Evolutionary conservation across 2,329 filamentous ascomycete genomes (phyloP), one percentile per base, ranked within the genome.

Genomic region (Penicillium carneum): DNA sequence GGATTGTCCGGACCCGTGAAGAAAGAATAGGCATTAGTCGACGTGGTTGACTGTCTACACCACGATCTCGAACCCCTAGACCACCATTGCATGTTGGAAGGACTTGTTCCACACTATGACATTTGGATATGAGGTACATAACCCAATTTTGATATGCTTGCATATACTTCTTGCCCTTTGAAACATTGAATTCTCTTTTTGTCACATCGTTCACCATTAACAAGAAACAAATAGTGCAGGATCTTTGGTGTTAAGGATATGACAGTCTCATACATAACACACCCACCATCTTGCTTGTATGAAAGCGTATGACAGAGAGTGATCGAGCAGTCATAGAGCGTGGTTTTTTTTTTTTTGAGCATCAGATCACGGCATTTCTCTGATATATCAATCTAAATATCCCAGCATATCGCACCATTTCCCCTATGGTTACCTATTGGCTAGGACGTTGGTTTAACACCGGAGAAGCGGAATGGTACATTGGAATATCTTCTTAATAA

Each of bases 1-100:
- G 79, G 58, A 82, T 82, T 64, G 77, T 82, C 59, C 74, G 81
- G 39, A 79, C 75, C 18, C 72, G 80, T 4, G 80, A 82, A 64
- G 80, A 82, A 64, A 73, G 80, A 55, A 82, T 82, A 65, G 77
- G 79, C n/a, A 61, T 77, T 39, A 68, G 59, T 49, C 69, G 72
- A 39, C 71, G 68, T 63, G 66, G 59, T 50, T 72, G 60, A 69
- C 26, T 43, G 29, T 14, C 18, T 34, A 29, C n/a, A 10, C 23
- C 14, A 16, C 43, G 10, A 47, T n/a, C 34, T 47, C 23, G 26
- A 49, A 9, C 18, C 12, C 8, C 26, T 23, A n/a, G 5, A 34
- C 14, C 33, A 46, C 36, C 18, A 12, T 23, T n/a, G 9, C 45
- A 39, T 49, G n/a, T 49, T 49, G 34, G 23, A 36, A 43, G 18